Percentiles rank a stretch among this genome's conserved stretches.
phyloP scores from a whole-genome alignment of 371 early-diverging fungal species.

The Choanephora cucurbitarum region DNA sequence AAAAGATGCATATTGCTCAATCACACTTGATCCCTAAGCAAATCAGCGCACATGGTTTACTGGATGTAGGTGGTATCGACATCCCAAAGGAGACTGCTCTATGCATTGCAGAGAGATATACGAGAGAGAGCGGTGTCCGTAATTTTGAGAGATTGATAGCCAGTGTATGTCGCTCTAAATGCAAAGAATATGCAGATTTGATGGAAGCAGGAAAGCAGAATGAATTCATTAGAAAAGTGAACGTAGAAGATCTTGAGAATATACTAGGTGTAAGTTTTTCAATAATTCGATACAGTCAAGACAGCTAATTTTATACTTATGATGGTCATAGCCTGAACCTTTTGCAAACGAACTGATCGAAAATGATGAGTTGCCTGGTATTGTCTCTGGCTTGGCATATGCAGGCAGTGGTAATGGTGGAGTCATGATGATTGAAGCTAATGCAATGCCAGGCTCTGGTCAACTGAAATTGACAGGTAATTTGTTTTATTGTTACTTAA shows the following conservation, averaged over 20 bases:
- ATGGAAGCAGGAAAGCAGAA: conserved; percentile 27
- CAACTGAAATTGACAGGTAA: conserved; percentile 67
- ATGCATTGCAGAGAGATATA: conserved; percentile 69
- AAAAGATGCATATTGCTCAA: conserved; percentile 65
- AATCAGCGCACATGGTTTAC: conserved; percentile 67
- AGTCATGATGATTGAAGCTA: conserved; percentile 79
- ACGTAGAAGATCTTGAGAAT: conserved; percentile 23
- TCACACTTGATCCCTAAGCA: conserved; percentile 70
- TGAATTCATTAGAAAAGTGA: conserved; percentile 16
- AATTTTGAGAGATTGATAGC: conserved; percentile 78
- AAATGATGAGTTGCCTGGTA: conserved; percentile 64
- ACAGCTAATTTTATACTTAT: neutral
- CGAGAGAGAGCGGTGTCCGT: conserved; percentile 86
- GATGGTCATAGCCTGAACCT: neutral
- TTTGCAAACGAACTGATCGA: conserved; percentile 70
- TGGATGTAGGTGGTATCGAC: conserved; percentile 32
- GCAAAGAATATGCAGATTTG: conserved; percentile 62
- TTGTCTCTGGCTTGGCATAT: conserved; percentile 85
- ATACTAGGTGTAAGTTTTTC: conserved; percentile 45
- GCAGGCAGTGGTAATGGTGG: conserved; percentile 79
- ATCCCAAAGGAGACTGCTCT: conserved; percentile 55
- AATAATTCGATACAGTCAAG: neutral
- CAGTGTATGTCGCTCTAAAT: conserved; percentile 71
- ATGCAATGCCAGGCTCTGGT: conserved; percentile 76
- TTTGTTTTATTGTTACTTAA: too few relatives aligned